Base-by-base conservation (phyloP, 2,329 filamentous ascomycete genomes). In the Aspergillus neoniger region DNA sequence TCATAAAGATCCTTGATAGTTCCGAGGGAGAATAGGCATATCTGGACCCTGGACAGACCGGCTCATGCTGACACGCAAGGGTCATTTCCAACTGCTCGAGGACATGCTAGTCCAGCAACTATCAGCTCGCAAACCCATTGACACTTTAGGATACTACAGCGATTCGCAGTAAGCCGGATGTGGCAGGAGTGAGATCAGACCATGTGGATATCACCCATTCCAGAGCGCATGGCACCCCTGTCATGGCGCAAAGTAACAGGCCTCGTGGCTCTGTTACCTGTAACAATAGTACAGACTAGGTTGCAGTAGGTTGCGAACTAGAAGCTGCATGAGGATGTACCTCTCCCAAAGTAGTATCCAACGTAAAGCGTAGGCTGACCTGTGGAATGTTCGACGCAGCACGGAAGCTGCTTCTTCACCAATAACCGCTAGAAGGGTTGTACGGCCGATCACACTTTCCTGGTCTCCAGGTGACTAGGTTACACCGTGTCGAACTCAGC, bases 201-300 rank as follows among this genome's bases (percentile, higher is more conserved):
- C 55, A 61, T 57, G 59, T 61, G 57, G 57, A 44, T 5, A 41
- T 39, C 17, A 44, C 28, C 55, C 50, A 30, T 48, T 28, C 28
- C 44, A 17, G 38, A 58, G 25, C 55, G 59, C 59, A 59, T 61
- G 50, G 51, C 56, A 61, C 55, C 55, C 51, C 43, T 58, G 55
- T 28, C 50, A 47, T 36, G 53, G 41, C 39, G 39, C 39, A 15
- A 28, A 55, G 43, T 21, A 30, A 47, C 5, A 44, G 53, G 39
- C 53, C 53, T 36, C 53, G 25, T 55, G 53, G 53, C 41, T 32
- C 53, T 55, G 43, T 32, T 19, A 14, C 53, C n/a, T 32, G 25
- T 32, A 32, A 44, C 19, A 10, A 17, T 36, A 39, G 25, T 43
- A 55, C 23, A n/a, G 21, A 41, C 19, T 44, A 44, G 32, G 41